These are phyloP conservation scores for Pythium phragmiticola DNA, from an alignment of 352 stramenopile species.

Conservation along the genomic window DNA sequence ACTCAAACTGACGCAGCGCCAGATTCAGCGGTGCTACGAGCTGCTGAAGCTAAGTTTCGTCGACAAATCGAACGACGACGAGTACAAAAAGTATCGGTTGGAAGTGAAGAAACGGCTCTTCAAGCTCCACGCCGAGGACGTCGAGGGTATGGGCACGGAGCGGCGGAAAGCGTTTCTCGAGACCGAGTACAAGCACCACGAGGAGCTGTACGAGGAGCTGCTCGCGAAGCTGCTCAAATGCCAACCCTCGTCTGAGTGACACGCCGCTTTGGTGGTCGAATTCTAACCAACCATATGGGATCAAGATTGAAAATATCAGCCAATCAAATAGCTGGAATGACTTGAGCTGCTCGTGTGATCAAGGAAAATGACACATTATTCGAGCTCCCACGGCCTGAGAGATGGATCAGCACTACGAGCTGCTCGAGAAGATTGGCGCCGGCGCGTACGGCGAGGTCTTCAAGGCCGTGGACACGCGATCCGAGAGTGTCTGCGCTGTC, in stretches of 20 bases:
- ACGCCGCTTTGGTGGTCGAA: slow-evolving; percentile 19
- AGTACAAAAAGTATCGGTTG: slow-evolving; percentile 66
- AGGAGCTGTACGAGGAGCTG: slow-evolving; percentile 53
- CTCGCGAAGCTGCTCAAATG: slow-evolving; percentile 23
- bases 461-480: slow-evolving; percentile 66
- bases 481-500: slow-evolving; percentile 70
- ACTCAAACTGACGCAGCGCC: slow-evolving; percentile 76
- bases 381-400: too few species aligned
- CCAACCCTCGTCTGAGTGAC: background rate
- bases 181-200: slow-evolving; percentile 51
- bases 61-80: slow-evolving; percentile 42
- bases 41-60: slow-evolving; percentile 64
- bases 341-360: background rate
- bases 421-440: slow-evolving; percentile 78
- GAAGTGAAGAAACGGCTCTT: slow-evolving; percentile 85
- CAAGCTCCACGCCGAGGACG: slow-evolving; percentile 59
- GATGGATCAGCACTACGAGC: slow-evolving; percentile 61
- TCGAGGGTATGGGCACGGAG: slow-evolving; percentile 72
- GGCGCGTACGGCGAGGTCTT: slow-evolving; percentile 84
- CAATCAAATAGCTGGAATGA: background rate
- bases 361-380: background rate
- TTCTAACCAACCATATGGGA: background rate
- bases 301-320: background rate
- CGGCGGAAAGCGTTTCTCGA: slow-evolving; percentile 81
- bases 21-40: slow-evolving; percentile 84